Evolutionary conservation across 2,329 filamentous ascomycete species (phyloP).

Genomic region (Beauveria varroae): DNA sequence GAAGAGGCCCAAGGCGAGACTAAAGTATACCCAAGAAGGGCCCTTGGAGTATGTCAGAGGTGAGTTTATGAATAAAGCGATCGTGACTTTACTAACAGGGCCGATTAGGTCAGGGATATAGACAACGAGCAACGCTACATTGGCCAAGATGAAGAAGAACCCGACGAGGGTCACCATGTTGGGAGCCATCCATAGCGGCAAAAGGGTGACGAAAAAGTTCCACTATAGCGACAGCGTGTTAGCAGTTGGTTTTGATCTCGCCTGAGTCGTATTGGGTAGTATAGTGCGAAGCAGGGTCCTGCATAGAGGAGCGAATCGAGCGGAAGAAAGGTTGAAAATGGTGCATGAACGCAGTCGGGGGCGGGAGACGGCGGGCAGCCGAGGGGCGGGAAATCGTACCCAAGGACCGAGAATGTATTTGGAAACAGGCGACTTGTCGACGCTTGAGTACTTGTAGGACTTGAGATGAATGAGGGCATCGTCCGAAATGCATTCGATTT

Average conservation of each 20-base stretch:
- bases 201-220: conserved; percentile 88
- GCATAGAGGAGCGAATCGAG: not conserved
- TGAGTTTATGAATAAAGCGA: not conserved
- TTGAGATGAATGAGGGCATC: conserved; percentile 87
- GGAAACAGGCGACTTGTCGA: conserved; percentile 92
- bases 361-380: not conserved
- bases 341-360: not conserved
- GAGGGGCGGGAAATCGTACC: conserved; percentile 48
- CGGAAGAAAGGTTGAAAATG: not conserved
- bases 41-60: conserved; percentile 41
- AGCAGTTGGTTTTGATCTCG: conserved; percentile 8
- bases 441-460: conserved; percentile 93
- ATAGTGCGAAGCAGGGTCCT: not conserved
- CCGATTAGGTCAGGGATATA: conserved; percentile 86
- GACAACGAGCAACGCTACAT: conserved; percentile 66
- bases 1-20: conserved; percentile 92
- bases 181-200: conserved; percentile 93
- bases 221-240: conserved; percentile 51
- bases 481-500: conserved; percentile 72
- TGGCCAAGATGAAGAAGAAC: conserved; percentile 87
- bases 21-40: conserved; percentile 89
- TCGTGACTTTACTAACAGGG: conserved; percentile 53
- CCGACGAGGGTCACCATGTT: conserved; percentile 96
- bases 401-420: conserved; percentile 92
- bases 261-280: not conserved